Conservation (phyloP, 2,329 filamentous ascomycete species). For the Trichoderma sp. region DNA sequence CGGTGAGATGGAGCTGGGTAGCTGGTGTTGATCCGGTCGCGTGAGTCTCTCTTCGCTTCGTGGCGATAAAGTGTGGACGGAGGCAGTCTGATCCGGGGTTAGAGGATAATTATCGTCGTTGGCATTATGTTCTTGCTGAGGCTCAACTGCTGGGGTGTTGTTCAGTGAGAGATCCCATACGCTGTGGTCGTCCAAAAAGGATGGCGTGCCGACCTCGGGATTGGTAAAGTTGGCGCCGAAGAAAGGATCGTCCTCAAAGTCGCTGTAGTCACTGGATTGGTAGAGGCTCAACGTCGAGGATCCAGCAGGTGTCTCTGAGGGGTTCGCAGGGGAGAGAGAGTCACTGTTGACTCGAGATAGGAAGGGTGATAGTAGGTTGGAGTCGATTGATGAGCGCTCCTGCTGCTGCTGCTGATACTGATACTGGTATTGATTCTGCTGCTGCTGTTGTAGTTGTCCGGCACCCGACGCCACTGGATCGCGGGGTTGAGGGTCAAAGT, state of each 20-base stretch:
- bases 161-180: conserved; percentile 26
- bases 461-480: conserved; percentile 36
- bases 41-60: conserved; percentile 40
- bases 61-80: conserved; percentile 52
- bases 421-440: neutral
- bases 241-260: conserved; percentile 54
- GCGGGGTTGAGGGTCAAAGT: conserved; percentile 41
- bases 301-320: conserved; percentile 53
- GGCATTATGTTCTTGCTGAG: conserved; percentile 26
- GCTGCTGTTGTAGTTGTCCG: neutral
- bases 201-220: conserved; percentile 47
- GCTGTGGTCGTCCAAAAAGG: conserved; percentile 48
- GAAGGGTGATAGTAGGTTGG: conserved; percentile 49
- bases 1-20: conserved; percentile 47
- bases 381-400: conserved; percentile 41
- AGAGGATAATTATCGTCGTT: conserved; percentile 47
- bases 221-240: conserved; percentile 54
- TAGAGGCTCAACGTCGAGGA: conserved; percentile 55
- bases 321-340: conserved; percentile 39
- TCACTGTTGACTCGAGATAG: conserved; percentile 47
- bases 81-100: conserved; percentile 57
- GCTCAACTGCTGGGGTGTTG: conserved; percentile 20
- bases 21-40: conserved; percentile 33
- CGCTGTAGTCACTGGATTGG: conserved; percentile 55
- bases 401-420: conserved; percentile 26